These are phyloP conservation scores for Daldinia loculata DNA, from an alignment of 495 filamentous ascomycete genomes.

Conservation along the genomic window DNA sequence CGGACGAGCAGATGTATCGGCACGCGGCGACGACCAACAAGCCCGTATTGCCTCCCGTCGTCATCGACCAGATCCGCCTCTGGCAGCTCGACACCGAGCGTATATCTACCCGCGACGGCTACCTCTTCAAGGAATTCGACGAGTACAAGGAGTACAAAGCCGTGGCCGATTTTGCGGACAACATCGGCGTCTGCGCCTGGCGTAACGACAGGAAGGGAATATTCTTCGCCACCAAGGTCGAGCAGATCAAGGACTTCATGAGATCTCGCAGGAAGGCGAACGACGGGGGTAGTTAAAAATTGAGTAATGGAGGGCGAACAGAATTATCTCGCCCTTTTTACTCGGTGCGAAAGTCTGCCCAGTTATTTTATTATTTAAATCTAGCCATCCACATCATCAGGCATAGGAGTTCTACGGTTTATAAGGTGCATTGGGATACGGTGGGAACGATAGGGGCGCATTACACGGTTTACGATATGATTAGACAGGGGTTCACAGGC, in stretches of 20 bases:
- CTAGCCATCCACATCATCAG: not conserved
- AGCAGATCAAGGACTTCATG: slow-evolving; percentile 83
- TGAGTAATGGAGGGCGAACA: not conserved
- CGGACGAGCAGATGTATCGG: slow-evolving; percentile 89
- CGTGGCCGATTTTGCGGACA: slow-evolving; percentile 80
- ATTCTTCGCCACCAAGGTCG: slow-evolving; percentile 87
- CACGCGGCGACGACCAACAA: slow-evolving; percentile 61
- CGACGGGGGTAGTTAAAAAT: slow-evolving; percentile 24
- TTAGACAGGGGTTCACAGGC: slow-evolving; percentile 1
- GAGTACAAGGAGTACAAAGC: slow-evolving; percentile 78
- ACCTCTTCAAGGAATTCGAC: slow-evolving; percentile 89
- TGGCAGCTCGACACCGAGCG: slow-evolving; percentile 98
- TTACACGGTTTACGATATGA: slow-evolving; percentile 7
- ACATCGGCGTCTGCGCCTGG: slow-evolving; percentile 92
- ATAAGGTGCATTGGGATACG: slow-evolving; percentile 9
- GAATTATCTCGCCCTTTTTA: not conserved
- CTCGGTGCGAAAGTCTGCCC: not conserved
- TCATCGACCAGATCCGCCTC: slow-evolving; percentile 95
- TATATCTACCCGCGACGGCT: slow-evolving; percentile 82
- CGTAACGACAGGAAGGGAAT: slow-evolving; percentile 77
- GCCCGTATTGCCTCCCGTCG: slow-evolving; percentile 87
- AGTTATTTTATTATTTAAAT: not conserved
- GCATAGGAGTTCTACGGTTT: slow-evolving; percentile 27
- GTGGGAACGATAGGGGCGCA: not conserved
- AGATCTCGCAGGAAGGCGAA: slow-evolving; percentile 66